phyloP scores from a whole-genome alignment of 2,329 filamentous ascomycete genomes.

The Cordyceps fumosorosea region DNA sequence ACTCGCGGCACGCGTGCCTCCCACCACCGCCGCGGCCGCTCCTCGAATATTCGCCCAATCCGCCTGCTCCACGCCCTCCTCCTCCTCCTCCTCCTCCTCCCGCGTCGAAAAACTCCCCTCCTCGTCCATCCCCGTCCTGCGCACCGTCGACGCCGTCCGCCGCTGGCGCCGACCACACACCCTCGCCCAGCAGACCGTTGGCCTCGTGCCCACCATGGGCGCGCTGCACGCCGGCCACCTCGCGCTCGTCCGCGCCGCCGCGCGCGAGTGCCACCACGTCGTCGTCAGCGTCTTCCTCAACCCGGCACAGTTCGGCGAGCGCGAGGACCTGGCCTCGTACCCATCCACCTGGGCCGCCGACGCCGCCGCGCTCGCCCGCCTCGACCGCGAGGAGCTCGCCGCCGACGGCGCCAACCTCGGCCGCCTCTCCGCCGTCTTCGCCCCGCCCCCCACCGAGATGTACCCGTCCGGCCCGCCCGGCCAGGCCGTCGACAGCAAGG shows the following conservation, averaged over 20 bases:
- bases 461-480: slow-evolving; percentile 75
- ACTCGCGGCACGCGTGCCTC: slow-evolving; percentile 8
- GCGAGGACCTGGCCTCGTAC: slow-evolving; percentile 83
- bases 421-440: slow-evolving; percentile 75
- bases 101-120: slow-evolving; percentile 43
- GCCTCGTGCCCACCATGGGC: slow-evolving; percentile 94
- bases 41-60: slow-evolving; percentile 16
- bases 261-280: slow-evolving; percentile 75
- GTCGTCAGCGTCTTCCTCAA: slow-evolving; percentile 94
- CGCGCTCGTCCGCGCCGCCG: slow-evolving; percentile 76
- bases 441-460: slow-evolving; percentile 75
- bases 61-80: slow-evolving; percentile 14
- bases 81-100: slow-evolving; percentile 1
- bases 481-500: slow-evolving; percentile 67
- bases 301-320: slow-evolving; percentile 87
- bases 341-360: slow-evolving; percentile 85
- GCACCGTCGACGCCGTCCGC: slow-evolving; percentile 65
- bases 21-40: not conserved
- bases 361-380: slow-evolving; percentile 53
- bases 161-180: slow-evolving; percentile 61
- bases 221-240: slow-evolving; percentile 91
- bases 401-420: slow-evolving; percentile 53
- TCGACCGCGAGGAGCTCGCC: slow-evolving; percentile 66
- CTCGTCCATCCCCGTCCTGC: slow-evolving; percentile 63
- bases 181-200: slow-evolving; percentile 64